A percentile compares a stretch with the other conserved stretches of the same genome.
Evolutionary conservation across 169 alveolate genomes (phyloP).

Genomic region (Cryptosporidium baileyi): DNA sequence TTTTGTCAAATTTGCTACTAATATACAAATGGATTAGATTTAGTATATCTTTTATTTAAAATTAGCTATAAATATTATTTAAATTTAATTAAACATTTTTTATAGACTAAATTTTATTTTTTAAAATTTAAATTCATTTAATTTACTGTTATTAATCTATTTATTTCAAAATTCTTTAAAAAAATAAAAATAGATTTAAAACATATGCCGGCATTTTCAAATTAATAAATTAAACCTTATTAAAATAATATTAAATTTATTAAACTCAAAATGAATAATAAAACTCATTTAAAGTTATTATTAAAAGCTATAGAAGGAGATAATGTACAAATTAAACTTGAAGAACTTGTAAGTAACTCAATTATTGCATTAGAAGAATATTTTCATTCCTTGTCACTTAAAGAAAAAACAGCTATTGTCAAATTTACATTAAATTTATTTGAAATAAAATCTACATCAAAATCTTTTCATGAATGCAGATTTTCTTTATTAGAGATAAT

Average conservation of each 20-base stretch:
- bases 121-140: neutral
- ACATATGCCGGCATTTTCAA: too few relatives aligned
- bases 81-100: neutral
- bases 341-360: neutral
- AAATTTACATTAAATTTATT: constrained; percentile 10
- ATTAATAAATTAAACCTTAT: too few relatives aligned
- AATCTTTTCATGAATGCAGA: constrained; percentile 26
- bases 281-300: neutral
- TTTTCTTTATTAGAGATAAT: neutral
- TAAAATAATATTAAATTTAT: neutral
- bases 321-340: neutral
- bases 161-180: neutral
- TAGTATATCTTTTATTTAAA: neutral
- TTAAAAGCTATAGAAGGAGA: neutral
- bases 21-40: constrained; percentile 55
- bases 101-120: too few relatives aligned
- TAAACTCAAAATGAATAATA: neutral
- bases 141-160: neutral
- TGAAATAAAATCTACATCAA: constrained; percentile 9
- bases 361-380: neutral
- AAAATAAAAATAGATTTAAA: neutral
- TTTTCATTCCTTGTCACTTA: neutral
- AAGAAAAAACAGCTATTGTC: neutral
- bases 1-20: constrained; percentile 55
- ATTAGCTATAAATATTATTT: neutral